Evolutionary conservation across 305 asterid genomes (phyloP).

Genomic region (Fraxinus albicans): DNA sequence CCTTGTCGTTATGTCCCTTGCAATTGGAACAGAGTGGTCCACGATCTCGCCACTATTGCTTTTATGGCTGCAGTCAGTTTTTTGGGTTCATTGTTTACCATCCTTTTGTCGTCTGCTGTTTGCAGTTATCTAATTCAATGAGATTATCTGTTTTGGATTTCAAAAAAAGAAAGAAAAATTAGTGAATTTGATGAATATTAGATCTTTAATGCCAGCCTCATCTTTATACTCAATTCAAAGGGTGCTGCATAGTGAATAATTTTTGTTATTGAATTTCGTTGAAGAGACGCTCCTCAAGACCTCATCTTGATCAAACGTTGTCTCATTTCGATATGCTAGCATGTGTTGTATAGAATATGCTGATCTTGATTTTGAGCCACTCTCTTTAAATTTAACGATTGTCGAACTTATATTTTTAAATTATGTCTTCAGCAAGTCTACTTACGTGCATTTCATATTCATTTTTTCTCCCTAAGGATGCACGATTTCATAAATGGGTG

Average conservation of each 20-base stretch:
- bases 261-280: neutral
- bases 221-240: neutral
- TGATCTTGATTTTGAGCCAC: neutral
- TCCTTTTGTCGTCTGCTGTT: neutral
- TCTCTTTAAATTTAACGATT: no score
- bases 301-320: neutral
- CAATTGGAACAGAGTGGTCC: no score
- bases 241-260: neutral
- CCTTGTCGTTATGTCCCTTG: no score
- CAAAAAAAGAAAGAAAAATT: neutral
- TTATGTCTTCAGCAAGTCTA: neutral
- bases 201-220: neutral
- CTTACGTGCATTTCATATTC: neutral
- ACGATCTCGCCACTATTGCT: no score
- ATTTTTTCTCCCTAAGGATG: neutral
- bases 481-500: neutral
- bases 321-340: neutral
- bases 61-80: no score
- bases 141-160: neutral
- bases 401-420: no score
- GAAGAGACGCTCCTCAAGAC: neutral
- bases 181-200: neutral
- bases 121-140: neutral
- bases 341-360: neutral
- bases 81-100: neutral